Base-by-base conservation (phyloP, 345 rosid species). In the Iberis pinnata region DNA sequence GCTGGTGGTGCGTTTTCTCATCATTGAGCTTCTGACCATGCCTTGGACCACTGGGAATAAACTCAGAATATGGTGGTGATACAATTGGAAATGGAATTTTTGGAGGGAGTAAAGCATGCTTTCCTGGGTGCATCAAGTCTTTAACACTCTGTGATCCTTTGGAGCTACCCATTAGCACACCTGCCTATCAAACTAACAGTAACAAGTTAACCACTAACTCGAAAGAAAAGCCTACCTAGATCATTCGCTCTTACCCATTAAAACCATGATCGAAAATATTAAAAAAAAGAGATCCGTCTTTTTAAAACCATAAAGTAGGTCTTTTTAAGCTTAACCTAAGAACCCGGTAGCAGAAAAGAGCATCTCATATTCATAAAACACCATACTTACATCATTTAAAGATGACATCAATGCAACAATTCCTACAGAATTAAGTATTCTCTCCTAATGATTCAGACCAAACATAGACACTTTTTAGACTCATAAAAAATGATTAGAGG, bases 31-130 rank as follows among this genome's bases (percentile, higher is more conserved):
- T 93, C 51, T 76, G 97, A 56, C 69, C 70, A 7, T 74, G 73
- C 73, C 83, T 88, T 41, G 71, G 63, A 67, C 65, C 70, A 56
- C 64, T 61, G 5, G 95, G 82, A 22, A 70, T 64, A 78, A 72
- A 76, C 58, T 93, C 99, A 40, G 70, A 70, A 65, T 70, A 86
- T 15, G 85, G 56, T 4, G 94, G 75, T 18, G 94, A 73, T 56
- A 78, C 75, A 47, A 61, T 75, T 20, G 97, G 87, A 78, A 83
- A 88, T 2, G 99, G 99, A 45, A 75, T 83, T 70, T 74, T 93
- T 6, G 99, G 99, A 63, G 99, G 99, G 51, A 93, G 94, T 58
- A 80, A 74, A 58, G 95, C 77, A 52, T 86, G 76, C 72, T 77
- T 93, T 58, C 87, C 90, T 7, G 87, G 54, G 76, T 73, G 70